Base-by-base conservation (phyloP, 176 grass and related monocot genomes). In the Musa beccarii region DNA sequence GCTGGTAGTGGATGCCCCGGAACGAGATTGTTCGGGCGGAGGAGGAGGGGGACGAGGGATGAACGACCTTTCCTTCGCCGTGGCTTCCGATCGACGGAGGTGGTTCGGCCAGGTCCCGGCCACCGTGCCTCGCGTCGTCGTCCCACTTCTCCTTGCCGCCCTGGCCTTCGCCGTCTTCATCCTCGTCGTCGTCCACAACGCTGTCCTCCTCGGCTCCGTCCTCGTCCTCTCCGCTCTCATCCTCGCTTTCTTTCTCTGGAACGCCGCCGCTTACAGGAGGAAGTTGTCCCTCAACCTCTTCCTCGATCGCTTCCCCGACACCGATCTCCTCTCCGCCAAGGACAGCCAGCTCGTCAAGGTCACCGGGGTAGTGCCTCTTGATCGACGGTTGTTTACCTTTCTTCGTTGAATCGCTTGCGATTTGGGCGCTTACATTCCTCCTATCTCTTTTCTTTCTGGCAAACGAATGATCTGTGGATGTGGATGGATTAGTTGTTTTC, bases 341-440 rank as follows among this genome's bases (percentile, higher is more conserved):
- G 95, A 99, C 51, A 86, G 90, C 4, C 91, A 94, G 83, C 84
- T 99, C 72, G 91, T 99, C 62, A 99, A 99, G 83, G 84, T 99
- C 72, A 89, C 83, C 15, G 95, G 95, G 59, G 95, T 99, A 81
- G 29, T 66, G 43, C 68, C 21, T 66, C 61, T 15, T 64, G 64
- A 24, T 77, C 22, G 34, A 43, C 34, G 34, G 34, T 43, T 43
- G 34, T 43, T 43, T 6, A 5, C 34, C 34, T 43, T 43, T 43
- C 34, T 6, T 43, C 34, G 34, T 43, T 43, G 34, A 43, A 5
- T 43, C 34, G 34, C 34, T 43, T 43, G 34, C 34, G 34, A 43
- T 43, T 6, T 6, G 34, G 34, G 4, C 34, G 34, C 4, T 43
- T 43, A 43, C 34, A 4, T 43, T 43, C 34, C 34, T 43, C 34